phyloP scores from a whole-genome alignment of 352 stramenopile species.

The Aphanomyces euteiches region DNA sequence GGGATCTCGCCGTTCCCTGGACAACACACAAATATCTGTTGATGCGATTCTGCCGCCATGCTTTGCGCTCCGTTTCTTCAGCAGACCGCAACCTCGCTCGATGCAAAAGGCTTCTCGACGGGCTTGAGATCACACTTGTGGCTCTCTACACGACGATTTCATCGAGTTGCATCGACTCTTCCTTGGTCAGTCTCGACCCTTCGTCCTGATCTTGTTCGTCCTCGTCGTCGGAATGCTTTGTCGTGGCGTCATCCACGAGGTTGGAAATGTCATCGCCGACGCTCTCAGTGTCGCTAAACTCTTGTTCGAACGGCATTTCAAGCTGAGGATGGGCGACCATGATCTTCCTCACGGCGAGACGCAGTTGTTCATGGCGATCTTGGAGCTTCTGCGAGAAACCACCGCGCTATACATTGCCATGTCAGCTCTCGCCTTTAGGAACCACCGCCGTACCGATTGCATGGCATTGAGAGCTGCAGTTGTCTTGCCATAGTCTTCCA shows the following conservation, averaged over 20 bases:
- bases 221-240: neutral
- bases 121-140: too few relatives aligned
- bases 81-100: too few relatives aligned
- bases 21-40: neutral
- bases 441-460: neutral
- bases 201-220: neutral
- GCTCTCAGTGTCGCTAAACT: slow-evolving; percentile 26
- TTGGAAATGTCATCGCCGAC: slow-evolving; percentile 25
- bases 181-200: neutral
- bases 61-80: neutral
- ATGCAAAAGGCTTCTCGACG: too few relatives aligned
- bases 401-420: neutral
- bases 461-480: neutral
- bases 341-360: slow-evolving; percentile 10
- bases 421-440: neutral
- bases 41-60: neutral
- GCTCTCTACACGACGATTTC: slow-evolving; percentile 13
- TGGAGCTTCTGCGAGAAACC: slow-evolving; percentile 3
- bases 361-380: neutral
- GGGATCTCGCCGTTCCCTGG: neutral
- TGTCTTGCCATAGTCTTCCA: slow-evolving; percentile 2
- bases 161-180: slow-evolving; percentile 15
- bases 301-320: slow-evolving; percentile 12
- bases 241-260: slow-evolving; percentile 8
- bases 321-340: slow-evolving; percentile 1